phyloP scores from a whole-genome alignment of 1,139 yeast species.

The Pichia sp. region DNA sequence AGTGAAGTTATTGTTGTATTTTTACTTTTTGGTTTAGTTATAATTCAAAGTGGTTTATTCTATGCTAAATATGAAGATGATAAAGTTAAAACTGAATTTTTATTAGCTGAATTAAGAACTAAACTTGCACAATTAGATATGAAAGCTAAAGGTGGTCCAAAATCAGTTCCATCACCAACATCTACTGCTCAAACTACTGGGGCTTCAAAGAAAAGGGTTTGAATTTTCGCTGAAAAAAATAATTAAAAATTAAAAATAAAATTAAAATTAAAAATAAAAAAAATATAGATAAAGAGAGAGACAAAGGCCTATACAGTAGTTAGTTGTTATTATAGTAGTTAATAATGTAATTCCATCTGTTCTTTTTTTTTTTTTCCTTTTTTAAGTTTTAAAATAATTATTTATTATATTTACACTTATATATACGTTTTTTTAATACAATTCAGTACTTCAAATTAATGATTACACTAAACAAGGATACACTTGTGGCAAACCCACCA shows the following conservation, averaged over 20 bases:
- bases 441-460: too few species aligned
- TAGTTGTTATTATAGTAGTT: too few species aligned
- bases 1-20: constrained; percentile 72
- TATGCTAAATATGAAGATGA: constrained; percentile 76
- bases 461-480: neutral
- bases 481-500: neutral
- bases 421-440: too few species aligned
- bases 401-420: too few species aligned
- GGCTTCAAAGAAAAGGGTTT: neutral
- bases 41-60: constrained; percentile 83
- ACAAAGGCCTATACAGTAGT: too few species aligned
- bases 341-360: too few species aligned
- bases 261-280: too few species aligned
- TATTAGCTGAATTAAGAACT: constrained; percentile 29
- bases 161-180: constrained; percentile 10
- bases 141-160: neutral
- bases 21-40: constrained; percentile 67
- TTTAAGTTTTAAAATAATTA: too few species aligned
- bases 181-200: constrained; percentile 7
- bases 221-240: too few species aligned
- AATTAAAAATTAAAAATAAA: too few species aligned
- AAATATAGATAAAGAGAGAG: too few species aligned
- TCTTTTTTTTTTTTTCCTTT: too few species aligned
- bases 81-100: constrained; percentile 48
- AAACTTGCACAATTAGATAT: constrained; percentile 25